These are phyloP conservation scores for Nicotiana tabacum DNA, from an alignment of 257 asterid genomes.

Conservation along the genomic window DNA sequence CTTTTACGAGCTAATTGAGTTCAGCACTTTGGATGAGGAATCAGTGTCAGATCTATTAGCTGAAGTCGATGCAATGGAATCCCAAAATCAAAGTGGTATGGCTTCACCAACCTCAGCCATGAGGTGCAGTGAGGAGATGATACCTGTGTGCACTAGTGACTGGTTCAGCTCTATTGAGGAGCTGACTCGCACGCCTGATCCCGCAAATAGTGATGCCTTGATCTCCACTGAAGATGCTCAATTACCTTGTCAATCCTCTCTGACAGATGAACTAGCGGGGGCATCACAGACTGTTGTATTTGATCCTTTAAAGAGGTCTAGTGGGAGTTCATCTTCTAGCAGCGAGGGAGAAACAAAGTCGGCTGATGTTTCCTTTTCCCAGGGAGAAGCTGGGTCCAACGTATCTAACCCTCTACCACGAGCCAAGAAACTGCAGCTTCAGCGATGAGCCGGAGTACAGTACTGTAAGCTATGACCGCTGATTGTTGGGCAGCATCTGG, in stretches of 20 bases:
- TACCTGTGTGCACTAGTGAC: conserved; percentile 32
- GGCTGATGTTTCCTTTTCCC: not conserved
- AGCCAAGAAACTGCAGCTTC: conserved; percentile 35
- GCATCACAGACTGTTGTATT: conserved; percentile 28
- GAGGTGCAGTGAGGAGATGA: conserved; percentile 26
- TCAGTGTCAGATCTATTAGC: conserved; percentile 71
- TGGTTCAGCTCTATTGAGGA: conserved; percentile 46
- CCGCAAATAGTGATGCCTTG: conserved; percentile 37
- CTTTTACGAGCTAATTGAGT: conserved; percentile 47
- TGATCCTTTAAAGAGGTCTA: conserved; percentile 44
- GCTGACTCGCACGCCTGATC: conserved; percentile 36
- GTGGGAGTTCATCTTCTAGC: conserved; percentile 12
- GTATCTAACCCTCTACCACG: conserved; percentile 24
- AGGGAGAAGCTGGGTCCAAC: conserved; percentile 13
- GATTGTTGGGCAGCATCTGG: conserved; percentile 57
- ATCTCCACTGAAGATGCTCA: conserved; percentile 12
- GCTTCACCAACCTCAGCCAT: conserved; percentile 44
- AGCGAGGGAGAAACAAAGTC: conserved; percentile 16
- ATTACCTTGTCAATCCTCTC: conserved; percentile 14
- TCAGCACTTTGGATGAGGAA: conserved; percentile 66
- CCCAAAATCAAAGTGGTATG: conserved; percentile 36
- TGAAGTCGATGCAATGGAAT: conserved; percentile 76
- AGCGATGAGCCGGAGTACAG: conserved; percentile 21
- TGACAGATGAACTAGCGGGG: conserved; percentile 25
- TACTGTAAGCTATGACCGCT: conserved; percentile 38